Base-by-base conservation (phyloP, 2,329 filamentous ascomycete species). In the Phoma sp. region DNA sequence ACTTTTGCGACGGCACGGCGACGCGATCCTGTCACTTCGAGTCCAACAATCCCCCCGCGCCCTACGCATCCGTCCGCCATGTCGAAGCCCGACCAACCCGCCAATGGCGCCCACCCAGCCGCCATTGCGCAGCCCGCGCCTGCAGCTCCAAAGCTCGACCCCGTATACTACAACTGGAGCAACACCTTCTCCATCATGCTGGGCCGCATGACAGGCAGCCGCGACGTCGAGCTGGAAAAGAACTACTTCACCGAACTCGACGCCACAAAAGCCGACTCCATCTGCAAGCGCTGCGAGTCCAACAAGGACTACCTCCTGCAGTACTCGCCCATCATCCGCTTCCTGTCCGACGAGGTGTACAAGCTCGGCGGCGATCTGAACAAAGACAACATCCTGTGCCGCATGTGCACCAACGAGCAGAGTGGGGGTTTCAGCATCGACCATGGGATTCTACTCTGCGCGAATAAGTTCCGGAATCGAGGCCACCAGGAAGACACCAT, bases 401-500 rank as follows among this genome's bases (percentile, higher is more conserved):
- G 87, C 21, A 85, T 92, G 53, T 99, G 95, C 72, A 87, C 86
- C 17, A 80, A 84, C 45, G 81, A 88, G 40, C 87, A 89, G 71
- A 84, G 84, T 28, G 95, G 93, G 21, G 95, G 95, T 1, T 98
- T 98, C 74, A 88, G 89, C 73, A 87, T 92, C 1, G 83, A 89
- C 43, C 90, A 92, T 72, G 95, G 95, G 30, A 97, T 99, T 59
- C 74, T 96, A 69, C 82, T 99, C 18, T 99, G 95, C 77, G 92
- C 95, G 45, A 99, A 99, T 76, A 88, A 95, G 77, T 85, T 98
- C 71, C 82, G 88, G 54, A 87, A 92, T 71, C 81, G 87, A 52
- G 87, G 87, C 26, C 92, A 96, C 72, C 76, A 96, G 64, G 95
- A 99, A 78, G 95, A 99, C 74, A 96, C 93, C 10, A 80, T 99